Conservation (phyloP, 164 flowering plant species). For the Umbellularia californica region DNA sequence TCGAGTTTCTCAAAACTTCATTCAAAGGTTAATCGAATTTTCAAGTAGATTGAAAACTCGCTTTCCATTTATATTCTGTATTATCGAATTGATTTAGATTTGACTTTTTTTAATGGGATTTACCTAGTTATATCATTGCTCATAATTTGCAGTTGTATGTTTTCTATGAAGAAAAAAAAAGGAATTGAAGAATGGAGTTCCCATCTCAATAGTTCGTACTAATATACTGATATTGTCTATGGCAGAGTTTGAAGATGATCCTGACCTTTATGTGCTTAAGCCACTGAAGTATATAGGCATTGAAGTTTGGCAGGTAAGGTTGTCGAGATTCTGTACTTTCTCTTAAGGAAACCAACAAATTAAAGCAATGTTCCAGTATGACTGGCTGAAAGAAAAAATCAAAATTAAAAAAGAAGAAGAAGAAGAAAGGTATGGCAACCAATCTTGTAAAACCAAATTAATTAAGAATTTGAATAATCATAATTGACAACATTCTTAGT, state of each 20-base stretch:
- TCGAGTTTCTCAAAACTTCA: neutral
- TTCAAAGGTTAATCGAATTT: too few relatives aligned
- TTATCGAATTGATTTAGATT: too few relatives aligned
- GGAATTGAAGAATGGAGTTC: neutral
- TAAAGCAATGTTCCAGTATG: neutral
- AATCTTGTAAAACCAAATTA: neutral
- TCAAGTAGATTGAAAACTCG: too few relatives aligned
- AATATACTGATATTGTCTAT: neutral
- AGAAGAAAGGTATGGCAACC: too few relatives aligned
- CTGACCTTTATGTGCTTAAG: constrained; percentile 84
- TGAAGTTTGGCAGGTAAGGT: constrained; percentile 82
- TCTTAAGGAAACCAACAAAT: neutral
- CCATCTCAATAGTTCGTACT: neutral
- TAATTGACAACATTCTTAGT: too few relatives aligned
- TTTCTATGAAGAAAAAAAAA: neutral
- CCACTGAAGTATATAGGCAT: constrained; percentile 80
- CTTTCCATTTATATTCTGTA: too few relatives aligned
- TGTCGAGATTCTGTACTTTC: neutral
- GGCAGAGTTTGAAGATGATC: constrained; percentile 94
- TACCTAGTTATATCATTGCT: neutral
- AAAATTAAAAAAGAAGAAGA: too few relatives aligned
- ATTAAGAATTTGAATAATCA: neutral
- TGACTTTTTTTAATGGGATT: too few relatives aligned
- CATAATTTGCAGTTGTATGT: neutral
- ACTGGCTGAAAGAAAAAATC: too few relatives aligned